Conservation (phyloP, 1,284 basidiomycete species). For the Uromyces viciae-fabae region DNA sequence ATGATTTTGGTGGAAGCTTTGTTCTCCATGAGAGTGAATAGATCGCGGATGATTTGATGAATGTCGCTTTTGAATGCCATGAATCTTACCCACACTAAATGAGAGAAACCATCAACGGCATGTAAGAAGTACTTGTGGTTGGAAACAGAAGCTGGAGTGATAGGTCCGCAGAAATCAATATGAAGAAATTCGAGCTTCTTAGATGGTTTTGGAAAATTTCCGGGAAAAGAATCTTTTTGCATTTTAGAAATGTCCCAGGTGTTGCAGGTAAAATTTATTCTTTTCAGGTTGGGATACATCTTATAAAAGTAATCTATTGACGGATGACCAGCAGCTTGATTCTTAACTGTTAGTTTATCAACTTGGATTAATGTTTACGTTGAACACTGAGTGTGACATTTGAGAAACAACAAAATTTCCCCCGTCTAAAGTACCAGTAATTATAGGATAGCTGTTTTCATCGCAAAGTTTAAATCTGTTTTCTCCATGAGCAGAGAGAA, state of each 20-base stretch:
- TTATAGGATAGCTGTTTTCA: background rate
- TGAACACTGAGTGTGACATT: background rate
- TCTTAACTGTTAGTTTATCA: background rate
- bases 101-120: conserved; percentile 20
- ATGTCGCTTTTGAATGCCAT: background rate
- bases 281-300: conserved; percentile 10
- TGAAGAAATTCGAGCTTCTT: background rate
- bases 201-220: conserved; percentile 11
- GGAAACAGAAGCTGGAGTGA: background rate
- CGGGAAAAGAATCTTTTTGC: background rate
- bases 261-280: background rate
- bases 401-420: background rate
- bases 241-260: conserved; percentile 1
- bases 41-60: background rate
- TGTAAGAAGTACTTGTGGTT: background rate
- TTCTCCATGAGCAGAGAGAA: background rate
- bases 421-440: background rate
- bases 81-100: conserved; percentile 19
- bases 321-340: background rate
- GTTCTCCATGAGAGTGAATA: background rate
- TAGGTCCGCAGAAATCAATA: conserved; percentile 7
- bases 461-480: background rate
- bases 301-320: background rate
- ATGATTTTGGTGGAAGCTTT: background rate
- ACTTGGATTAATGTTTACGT: background rate